A percentile compares a stretch with the other conserved stretches of the same genome.
Conservation (phyloP, 805 yeast genomes). For the Yamadazyma kitorensis region DNA sequence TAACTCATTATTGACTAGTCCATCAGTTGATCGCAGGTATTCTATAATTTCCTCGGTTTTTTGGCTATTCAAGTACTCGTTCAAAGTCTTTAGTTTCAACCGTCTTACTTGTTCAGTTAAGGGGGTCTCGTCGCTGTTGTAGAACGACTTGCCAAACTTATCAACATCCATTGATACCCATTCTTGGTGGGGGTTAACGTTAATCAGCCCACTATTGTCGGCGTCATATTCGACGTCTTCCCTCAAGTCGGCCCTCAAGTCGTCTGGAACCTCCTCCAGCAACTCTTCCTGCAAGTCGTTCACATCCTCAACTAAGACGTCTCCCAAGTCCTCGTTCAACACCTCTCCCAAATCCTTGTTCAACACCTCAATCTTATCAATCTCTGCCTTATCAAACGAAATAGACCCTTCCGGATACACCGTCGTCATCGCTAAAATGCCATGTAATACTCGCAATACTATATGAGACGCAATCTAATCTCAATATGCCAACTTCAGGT, state of each 20-base stretch:
- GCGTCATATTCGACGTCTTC: too few species aligned
- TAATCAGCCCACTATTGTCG: too few species aligned
- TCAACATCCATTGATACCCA: constrained; percentile 53
- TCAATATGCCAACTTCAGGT: too few species aligned
- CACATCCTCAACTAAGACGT: not conserved
- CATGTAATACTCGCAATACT: too few species aligned
- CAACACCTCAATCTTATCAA: too few species aligned
- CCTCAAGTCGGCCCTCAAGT: not conserved
- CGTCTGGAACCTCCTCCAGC: not conserved
- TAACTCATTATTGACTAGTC: constrained; percentile 41
- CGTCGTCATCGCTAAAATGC: too few species aligned
- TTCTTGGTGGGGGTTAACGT: constrained; percentile 27
- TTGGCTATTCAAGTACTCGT: constrained; percentile 35
- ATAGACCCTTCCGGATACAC: too few species aligned
- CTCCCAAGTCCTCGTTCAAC: constrained; percentile 2
- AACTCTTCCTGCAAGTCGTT: not conserved
- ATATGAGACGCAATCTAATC: too few species aligned
- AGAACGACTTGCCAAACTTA: constrained; percentile 46
- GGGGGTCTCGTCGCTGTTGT: constrained; percentile 38
- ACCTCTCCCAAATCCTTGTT: too few species aligned
- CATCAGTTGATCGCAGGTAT: constrained; percentile 45
- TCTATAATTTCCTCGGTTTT: constrained; percentile 21
- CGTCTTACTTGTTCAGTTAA: constrained; percentile 35
- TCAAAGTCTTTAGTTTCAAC: constrained; percentile 35
- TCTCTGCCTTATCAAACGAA: too few species aligned